Percentiles rank a stretch among this genome's conserved stretches.
phyloP scores from a whole-genome alignment of 768 basidiomycete genomes.

The Suillus bovinus region DNA sequence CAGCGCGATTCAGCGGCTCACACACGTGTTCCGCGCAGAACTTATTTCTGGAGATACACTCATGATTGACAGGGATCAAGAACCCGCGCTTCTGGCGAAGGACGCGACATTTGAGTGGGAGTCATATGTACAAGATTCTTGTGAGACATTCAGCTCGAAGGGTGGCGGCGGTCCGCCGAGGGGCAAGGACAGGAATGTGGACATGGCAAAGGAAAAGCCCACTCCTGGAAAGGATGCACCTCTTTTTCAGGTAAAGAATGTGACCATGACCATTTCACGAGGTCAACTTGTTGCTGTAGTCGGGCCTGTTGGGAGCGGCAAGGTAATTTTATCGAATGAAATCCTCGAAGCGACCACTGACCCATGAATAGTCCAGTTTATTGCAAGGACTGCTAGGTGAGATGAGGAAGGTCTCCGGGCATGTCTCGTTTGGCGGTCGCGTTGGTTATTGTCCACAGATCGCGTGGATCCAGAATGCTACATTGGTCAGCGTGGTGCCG shows the following conservation, averaged over 20 bases:
- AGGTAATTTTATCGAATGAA: conserved; percentile 32
- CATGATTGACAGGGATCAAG: conserved; percentile 43
- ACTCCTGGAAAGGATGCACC: conserved; percentile 5
- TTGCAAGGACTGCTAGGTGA: conserved; percentile 69
- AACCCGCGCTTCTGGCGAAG: conserved; percentile 50
- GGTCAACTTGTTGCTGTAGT: conserved; percentile 63
- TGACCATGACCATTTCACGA: conserved; percentile 55
- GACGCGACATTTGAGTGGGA: conserved; percentile 70
- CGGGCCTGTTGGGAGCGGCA: conserved; percentile 69
- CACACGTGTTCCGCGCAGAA: conserved; percentile 49
- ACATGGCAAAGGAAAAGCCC: conserved; percentile 15
- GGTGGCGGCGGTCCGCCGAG: conserved; percentile 6
- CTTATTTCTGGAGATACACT: conserved; percentile 42
- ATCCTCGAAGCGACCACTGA: not conserved
- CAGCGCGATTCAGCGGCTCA: conserved; percentile 57
- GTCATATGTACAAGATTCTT: conserved; percentile 19
- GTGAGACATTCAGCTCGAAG: conserved; percentile 5
- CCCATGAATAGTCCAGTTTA: conserved; percentile 46
- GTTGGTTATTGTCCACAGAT: conserved; percentile 73
- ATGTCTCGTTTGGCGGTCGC: conserved; percentile 60
- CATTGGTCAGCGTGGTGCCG: conserved; percentile 39
- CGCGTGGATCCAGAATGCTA: conserved; percentile 77
- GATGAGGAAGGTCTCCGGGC: conserved; percentile 58
- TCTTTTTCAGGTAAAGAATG: conserved; percentile 48
- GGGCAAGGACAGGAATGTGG: conserved; percentile 2